Percentiles rank a stretch among this genome's conserved stretches.
Conservation (phyloP, 2,329 filamentous ascomycete species). For the Akanthomyces muscarius region DNA sequence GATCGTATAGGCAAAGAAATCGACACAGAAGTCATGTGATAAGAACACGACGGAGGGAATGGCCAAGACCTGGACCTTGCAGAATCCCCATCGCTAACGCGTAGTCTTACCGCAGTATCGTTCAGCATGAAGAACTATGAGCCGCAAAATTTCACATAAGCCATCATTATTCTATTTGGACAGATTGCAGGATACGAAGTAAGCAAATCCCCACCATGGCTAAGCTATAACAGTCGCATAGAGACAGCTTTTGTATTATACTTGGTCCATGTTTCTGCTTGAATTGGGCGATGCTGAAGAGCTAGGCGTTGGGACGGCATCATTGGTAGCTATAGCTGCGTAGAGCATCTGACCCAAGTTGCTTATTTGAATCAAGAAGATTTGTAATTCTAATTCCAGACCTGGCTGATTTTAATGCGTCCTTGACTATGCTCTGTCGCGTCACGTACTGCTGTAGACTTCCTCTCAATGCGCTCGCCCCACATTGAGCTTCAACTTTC, state of each 20-base stretch:
- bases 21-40: neutral
- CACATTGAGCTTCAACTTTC: conserved; percentile 1
- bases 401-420: no score
- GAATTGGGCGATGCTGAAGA: neutral
- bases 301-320: neutral
- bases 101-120: conserved; percentile 7
- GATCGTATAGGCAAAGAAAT: neutral
- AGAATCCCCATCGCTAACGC: conserved; percentile 8
- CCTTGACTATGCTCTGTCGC: no score
- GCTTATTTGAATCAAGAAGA: neutral
- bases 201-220: conserved; percentile 3
- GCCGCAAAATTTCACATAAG: neutral
- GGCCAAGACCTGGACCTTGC: neutral
- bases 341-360: neutral
- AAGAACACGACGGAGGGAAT: neutral
- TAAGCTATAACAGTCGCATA: conserved; percentile 4
- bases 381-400: neutral
- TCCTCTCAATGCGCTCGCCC: neutral
- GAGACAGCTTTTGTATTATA: neutral
- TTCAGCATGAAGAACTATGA: conserved; percentile 3
- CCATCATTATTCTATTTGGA: neutral
- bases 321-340: neutral
- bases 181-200: conserved; percentile 10
- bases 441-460: neutral
- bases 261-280: neutral